phyloP scores from a whole-genome alignment of 2,329 filamentous ascomycete genomes.

The Colletotrichum salicis region DNA sequence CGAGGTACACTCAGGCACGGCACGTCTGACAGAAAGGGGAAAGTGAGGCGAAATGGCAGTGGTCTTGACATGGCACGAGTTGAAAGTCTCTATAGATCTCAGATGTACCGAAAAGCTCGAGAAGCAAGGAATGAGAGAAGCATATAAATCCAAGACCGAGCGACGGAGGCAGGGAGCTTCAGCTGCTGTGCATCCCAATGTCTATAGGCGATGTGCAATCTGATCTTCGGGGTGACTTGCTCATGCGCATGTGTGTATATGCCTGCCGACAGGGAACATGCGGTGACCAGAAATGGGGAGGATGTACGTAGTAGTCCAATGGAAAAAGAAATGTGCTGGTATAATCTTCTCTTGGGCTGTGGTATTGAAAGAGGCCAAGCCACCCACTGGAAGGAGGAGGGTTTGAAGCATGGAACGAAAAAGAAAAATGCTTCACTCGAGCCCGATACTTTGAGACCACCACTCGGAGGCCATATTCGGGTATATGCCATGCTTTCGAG shows the following conservation, averaged over 20 bases:
- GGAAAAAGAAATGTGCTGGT: not conserved
- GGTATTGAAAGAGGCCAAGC: not conserved
- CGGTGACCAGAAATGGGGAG: not conserved
- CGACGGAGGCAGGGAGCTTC: not conserved
- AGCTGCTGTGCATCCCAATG: not conserved
- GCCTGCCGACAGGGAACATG: not conserved
- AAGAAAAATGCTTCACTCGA: not conserved
- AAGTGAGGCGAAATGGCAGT: slow-evolving; percentile 3
- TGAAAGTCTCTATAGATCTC: not conserved
- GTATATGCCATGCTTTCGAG: not conserved
- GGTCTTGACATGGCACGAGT: not conserved
- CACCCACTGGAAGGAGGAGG: not conserved
- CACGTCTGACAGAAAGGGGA: not conserved
- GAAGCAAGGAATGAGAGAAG: not conserved
- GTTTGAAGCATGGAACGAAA: not conserved
- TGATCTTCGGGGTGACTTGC: not conserved
- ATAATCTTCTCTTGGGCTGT: not conserved
- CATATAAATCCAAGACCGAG: not conserved
- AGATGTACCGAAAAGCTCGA: not conserved
- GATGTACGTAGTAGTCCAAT: not conserved
- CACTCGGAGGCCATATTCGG: not conserved
- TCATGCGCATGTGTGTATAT: not conserved
- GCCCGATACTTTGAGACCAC: not conserved
- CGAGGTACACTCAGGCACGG: not conserved
- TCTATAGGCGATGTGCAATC: not conserved